A percentile compares a stretch with the other conserved stretches of the same genome.
phyloP scores from a whole-genome alignment of 2,329 filamentous ascomycete genomes.

The Thelonectria rubi region DNA sequence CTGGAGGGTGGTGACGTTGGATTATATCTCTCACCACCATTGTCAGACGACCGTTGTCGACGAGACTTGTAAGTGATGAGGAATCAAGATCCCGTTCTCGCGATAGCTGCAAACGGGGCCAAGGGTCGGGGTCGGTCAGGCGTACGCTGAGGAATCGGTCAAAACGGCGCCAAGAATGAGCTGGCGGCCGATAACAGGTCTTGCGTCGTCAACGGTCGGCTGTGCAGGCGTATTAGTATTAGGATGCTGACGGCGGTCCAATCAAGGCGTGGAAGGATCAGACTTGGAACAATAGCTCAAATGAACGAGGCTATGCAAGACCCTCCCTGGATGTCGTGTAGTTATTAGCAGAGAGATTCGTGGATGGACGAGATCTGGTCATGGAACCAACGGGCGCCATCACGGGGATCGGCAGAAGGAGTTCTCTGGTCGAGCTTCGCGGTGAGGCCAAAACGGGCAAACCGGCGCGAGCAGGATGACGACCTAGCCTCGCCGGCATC shows the following conservation, averaged over 20 bases:
- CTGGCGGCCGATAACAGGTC: constrained; percentile 15
- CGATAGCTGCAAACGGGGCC: not conserved
- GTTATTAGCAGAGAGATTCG: no score
- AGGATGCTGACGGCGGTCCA: constrained; percentile 3
- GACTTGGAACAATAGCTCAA: constrained; percentile 7
- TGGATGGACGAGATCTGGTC: no score
- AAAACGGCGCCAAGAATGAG: constrained; percentile 1
- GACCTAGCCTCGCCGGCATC: constrained; percentile 10
- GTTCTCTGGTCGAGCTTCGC: not conserved
- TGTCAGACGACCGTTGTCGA: not conserved
- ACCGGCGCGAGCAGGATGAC: constrained; percentile 1
- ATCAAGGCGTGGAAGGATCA: not conserved
- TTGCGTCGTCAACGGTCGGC: constrained; percentile 24
- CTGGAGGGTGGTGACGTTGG: constrained; percentile 1
- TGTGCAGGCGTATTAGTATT: constrained; percentile 3
- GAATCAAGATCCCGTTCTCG: not conserved
- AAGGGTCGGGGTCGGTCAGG: not conserved
- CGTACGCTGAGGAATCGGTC: constrained; percentile 1
- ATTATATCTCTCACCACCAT: constrained; percentile 8
- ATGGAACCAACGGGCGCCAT: no score
- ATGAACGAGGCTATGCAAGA: constrained; percentile 18
- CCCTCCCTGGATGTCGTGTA: no score
- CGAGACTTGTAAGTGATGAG: not conserved
- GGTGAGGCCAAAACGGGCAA: constrained; percentile 6
- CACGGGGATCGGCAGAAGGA: no score